phyloP scores from a whole-genome alignment of 2,329 filamentous ascomycete species.

The Myotisia sp. region DNA sequence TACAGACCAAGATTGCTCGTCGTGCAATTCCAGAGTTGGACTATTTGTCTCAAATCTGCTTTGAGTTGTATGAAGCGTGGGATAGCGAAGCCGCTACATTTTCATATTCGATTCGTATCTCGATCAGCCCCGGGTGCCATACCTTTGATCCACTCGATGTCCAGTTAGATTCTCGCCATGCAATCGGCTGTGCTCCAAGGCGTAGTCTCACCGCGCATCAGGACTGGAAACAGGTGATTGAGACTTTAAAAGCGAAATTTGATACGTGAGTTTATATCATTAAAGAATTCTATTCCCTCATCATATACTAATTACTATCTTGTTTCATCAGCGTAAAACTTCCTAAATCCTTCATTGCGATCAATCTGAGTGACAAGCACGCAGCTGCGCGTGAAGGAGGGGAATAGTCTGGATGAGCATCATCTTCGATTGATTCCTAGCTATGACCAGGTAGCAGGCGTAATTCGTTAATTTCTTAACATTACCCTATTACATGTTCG shows the following conservation, averaged over 20 bases:
- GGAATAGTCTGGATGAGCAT: neutral
- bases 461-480: too few species aligned
- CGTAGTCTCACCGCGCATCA: slow-evolving; percentile 78
- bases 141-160: slow-evolving; percentile 93
- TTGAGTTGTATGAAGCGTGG: slow-evolving; percentile 92
- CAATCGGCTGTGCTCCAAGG: slow-evolving; percentile 85
- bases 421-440: neutral
- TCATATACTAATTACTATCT: slow-evolving; percentile 3
- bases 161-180: slow-evolving; percentile 88
- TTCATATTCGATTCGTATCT: slow-evolving; percentile 92
- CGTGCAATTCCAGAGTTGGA: slow-evolving; percentile 93
- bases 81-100: slow-evolving; percentile 64
- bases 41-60: slow-evolving; percentile 94
- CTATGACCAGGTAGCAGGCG: too few species aligned
- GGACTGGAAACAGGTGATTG: slow-evolving; percentile 95
- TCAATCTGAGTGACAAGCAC: slow-evolving; percentile 38
- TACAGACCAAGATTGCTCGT: slow-evolving; percentile 91
- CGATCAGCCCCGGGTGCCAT: slow-evolving; percentile 88
- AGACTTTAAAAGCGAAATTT: slow-evolving; percentile 87
- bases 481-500: too few species aligned
- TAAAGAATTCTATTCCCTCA: too few species aligned
- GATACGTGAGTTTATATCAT: slow-evolving; percentile 63
- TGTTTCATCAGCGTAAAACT: slow-evolving; percentile 32
- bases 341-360: slow-evolving; percentile 37
- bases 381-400: slow-evolving; percentile 14